Evolutionary conservation across 140 eudicot species (phyloP).

Genomic region (Stevia rebaudiana): DNA sequence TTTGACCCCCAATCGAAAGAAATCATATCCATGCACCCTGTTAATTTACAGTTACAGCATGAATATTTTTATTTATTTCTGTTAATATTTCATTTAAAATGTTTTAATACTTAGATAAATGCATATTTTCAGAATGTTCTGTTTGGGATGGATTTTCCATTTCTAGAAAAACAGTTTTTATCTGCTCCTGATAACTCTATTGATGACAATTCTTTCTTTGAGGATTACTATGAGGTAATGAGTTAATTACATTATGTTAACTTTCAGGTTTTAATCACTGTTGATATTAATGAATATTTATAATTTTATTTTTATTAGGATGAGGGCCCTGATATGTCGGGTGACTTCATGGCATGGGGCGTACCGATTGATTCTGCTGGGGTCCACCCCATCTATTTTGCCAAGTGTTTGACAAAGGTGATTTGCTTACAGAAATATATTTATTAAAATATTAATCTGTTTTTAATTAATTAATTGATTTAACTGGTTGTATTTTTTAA

Average conservation of each 20-base stretch:
- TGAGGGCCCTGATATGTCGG: constrained; percentile 39
- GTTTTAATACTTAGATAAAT: constrained; percentile 1
- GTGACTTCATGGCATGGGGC: constrained; percentile 39
- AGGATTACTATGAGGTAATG: constrained; percentile 51
- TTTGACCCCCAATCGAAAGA: neutral
- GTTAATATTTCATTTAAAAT: neutral
- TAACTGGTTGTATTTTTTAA: neutral
- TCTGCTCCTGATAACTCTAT: constrained; percentile 37
- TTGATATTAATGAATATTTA: neutral
- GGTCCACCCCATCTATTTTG: constrained; percentile 71
- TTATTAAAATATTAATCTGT: neutral
- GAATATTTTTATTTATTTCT: neutral
- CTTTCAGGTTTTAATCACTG: neutral
- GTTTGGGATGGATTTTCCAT: constrained; percentile 57
- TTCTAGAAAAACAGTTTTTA: constrained; percentile 39
- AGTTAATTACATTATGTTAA: constrained; percentile 4
- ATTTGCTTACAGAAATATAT: constrained; percentile 7
- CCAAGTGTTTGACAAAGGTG: constrained; percentile 84
- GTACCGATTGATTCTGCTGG: constrained; percentile 36
- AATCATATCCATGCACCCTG: neutral
- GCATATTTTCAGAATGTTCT: constrained; percentile 50
- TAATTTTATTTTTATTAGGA: constrained; percentile 32
- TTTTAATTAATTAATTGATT: neutral
- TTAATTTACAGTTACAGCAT: neutral
- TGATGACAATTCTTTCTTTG: constrained; percentile 27